Conservation (phyloP, 2,329 filamentous ascomycete species). For the Phialocephala subalpina region DNA sequence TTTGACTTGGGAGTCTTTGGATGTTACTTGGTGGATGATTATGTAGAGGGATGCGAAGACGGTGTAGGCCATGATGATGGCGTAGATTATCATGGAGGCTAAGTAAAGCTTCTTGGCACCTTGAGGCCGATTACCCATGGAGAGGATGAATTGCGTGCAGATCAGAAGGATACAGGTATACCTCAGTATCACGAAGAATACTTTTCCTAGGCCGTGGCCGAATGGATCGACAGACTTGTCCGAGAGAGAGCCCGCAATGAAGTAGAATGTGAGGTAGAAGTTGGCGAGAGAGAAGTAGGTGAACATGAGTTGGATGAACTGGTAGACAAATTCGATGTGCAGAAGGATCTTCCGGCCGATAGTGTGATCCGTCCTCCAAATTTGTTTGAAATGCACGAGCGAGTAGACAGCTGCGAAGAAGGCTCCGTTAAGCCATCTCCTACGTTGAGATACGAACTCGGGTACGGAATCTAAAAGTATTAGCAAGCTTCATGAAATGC, state of each 20-base stretch:
- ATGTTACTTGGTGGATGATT: conserved; percentile 78
- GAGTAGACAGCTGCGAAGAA: conserved; percentile 99
- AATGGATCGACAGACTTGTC: conserved; percentile 88
- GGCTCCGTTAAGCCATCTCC: conserved; percentile 97
- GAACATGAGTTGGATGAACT: conserved; percentile 90
- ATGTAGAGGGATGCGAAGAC: conserved; percentile 91
- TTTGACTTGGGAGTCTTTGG: conserved; percentile 54
- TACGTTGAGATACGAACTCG: conserved; percentile 95
- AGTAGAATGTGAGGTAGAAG: conserved; percentile 99
- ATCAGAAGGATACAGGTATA: conserved; percentile 90
- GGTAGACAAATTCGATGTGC: conserved; percentile 95
- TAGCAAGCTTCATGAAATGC: conserved; percentile 9
- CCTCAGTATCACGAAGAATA: conserved; percentile 86
- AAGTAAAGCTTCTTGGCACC: conserved; percentile 93
- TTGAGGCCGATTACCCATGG: conserved; percentile 94
- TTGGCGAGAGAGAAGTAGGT: conserved; percentile 98
- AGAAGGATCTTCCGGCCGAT: conserved; percentile 87
- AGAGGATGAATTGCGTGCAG: conserved; percentile 93
- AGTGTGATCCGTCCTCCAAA: conserved; percentile 93
- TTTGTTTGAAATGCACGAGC: conserved; percentile 90
- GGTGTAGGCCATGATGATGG: conserved; percentile 95
- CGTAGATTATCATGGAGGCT: conserved; percentile 87
- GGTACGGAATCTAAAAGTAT: conserved; percentile 78
- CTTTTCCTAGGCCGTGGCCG: conserved; percentile 81
- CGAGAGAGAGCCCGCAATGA: conserved; percentile 89